Base-by-base conservation (phyloP, 1,139 yeast genomes). In the Pichia sp. region DNA sequence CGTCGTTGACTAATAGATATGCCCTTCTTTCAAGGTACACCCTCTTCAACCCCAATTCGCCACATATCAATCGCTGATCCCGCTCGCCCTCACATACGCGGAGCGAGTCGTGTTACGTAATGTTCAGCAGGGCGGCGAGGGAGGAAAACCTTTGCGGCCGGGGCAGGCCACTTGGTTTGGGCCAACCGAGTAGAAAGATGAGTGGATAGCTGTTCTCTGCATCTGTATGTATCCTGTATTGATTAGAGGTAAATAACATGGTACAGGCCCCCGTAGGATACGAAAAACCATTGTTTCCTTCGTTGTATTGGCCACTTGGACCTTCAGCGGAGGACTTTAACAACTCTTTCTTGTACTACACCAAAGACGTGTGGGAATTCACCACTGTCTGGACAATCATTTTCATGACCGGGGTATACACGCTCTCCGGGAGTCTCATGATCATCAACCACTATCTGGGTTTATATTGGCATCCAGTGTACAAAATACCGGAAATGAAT, bases 301-400 rank as follows among this genome's bases (percentile, higher is more conserved):
- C 95, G 4, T 64, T 92, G 31, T 75, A 71, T 58, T 83, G 92
- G 84, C 95, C 95, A 0, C 45, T 70, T 5, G 79, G 79, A 0
- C 57, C 73, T 5, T 64, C 69, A 7, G 60, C 61, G 36, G 51
- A 59, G 16, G 55, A 61, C 36, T 83, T 72, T 64, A 64, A 72
- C 32, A 61, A 71, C 28, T 72, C 88, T 40, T 79, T 72, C 51
- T 72, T 92, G 10, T 90, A 86, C 64, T 76, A 79, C 55, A 67
- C 81, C 2, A 53, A 60, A 33, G 97, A 88, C 56, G 77, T 90
- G n/a, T 88, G 95, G 95, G 64, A 64, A 53, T 92, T 86, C 67
- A 85, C 95, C 0, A 70, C 86, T 5, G 72, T 66, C 53, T 92
- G 98, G 98, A 74, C 85, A 7, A 57, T 92, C 43, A 79, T 88